Base-by-base conservation (phyloP, 1,284 basidiomycete genomes). In the Sporisorium reilianum region DNA sequence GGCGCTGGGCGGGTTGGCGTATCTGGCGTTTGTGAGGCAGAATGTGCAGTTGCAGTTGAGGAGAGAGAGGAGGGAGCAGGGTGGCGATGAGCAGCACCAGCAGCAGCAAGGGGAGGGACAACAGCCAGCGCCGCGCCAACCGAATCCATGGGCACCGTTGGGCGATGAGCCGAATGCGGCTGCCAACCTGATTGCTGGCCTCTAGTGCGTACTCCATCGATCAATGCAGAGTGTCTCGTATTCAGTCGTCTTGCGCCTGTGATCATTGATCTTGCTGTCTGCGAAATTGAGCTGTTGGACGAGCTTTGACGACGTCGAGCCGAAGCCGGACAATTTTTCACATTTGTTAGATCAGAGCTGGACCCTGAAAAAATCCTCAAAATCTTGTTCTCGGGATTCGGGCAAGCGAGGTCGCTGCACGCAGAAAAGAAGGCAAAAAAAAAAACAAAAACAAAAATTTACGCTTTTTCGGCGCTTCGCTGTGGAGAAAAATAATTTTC, bases 21-120 rank as follows among this genome's bases (percentile, higher is more conserved):
- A 74, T 44, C 53, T 81, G 26, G 76, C 77, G 3, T 79, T 77
- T 46, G 64, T 70, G 34, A 40, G 79, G 25, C 79, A 81, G 53
- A 75, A 71, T 3, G 74, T 77, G 0, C 77, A 79, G 64, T 25
- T 78, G 49, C 65, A 77, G 41, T 30, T 77, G 50, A 59, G 76
- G 51, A 59, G 76, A 26, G 64, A 78, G 64, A 54, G 78, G 25
- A 34, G 78, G 8, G 34, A 70, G 30, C 61, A 70, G 40, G 61
- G 16, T 16, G 46, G 48, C 5, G 55, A 65, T 26, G 46, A 48
- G 23, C 48, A 52, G 12, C 60, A 65, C 25, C 52, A 48, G 23
- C 48, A 41, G n/a, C 59, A 59, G 36, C 59, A 60, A 25, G 40
- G 26, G 11, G 44, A 52, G 18, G 50, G 42, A 32, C 32, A 48